Conservation (phyloP, 2,329 filamentous ascomycete genomes). For the Diplodia scrobiculata region DNA sequence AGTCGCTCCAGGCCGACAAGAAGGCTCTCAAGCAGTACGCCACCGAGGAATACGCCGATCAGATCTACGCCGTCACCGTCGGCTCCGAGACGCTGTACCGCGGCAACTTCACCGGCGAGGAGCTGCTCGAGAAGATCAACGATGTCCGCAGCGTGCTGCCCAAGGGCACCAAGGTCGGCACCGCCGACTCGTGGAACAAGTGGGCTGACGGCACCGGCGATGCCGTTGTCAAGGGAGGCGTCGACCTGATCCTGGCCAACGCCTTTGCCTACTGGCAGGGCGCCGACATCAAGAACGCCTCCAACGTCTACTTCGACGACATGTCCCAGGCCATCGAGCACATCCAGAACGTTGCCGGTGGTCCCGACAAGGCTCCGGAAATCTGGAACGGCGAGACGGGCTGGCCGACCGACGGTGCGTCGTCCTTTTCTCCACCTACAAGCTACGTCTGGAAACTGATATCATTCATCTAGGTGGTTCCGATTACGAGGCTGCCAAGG, state of each 20-base stretch:
- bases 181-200: constrained; percentile 74
- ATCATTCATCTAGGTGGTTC: constrained; percentile 52
- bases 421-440: constrained; percentile 5
- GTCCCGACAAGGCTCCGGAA: constrained; percentile 56
- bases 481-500: constrained; percentile 63
- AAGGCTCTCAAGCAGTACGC: constrained; percentile 57
- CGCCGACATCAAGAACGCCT: constrained; percentile 59
- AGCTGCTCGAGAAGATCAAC: constrained; percentile 64
- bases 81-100: constrained; percentile 72
- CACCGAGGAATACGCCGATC: constrained; percentile 54
- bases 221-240: constrained; percentile 60
- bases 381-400: constrained; percentile 71
- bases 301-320: constrained; percentile 67
- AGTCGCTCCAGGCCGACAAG: constrained; percentile 64
- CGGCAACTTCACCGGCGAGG: constrained; percentile 63
- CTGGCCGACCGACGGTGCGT: constrained; percentile 60
- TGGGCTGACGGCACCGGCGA: constrained; percentile 68
- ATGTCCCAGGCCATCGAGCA: constrained; percentile 65
- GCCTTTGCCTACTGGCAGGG: constrained; percentile 76
- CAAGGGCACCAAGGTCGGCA: constrained; percentile 59
- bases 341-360: constrained; percentile 62
- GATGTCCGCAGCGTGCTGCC: constrained; percentile 61
- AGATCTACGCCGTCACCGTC: constrained; percentile 69
- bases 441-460: constrained; percentile 29
- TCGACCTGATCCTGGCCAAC: constrained; percentile 66